Conservation (phyloP, 2,329 filamentous ascomycete genomes). For the Colletotrichum eleusines region DNA sequence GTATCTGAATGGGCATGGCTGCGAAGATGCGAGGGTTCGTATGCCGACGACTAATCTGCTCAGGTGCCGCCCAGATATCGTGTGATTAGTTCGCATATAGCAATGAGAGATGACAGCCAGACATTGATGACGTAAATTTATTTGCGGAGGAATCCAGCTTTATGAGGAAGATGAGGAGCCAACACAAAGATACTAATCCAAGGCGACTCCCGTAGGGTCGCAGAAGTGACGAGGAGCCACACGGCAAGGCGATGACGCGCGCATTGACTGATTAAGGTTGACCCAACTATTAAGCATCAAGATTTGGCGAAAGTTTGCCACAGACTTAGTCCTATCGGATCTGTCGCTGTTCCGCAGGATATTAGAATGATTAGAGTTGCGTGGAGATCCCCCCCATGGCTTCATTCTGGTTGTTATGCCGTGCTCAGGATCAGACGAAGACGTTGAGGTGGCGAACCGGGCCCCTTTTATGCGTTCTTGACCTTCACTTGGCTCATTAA, state of each 20-base stretch:
- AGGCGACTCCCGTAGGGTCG: too few relatives aligned
- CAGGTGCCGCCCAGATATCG: not conserved
- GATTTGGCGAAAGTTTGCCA: not conserved
- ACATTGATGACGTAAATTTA: not conserved
- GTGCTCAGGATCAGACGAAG: not conserved
- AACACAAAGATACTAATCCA: too few relatives aligned
- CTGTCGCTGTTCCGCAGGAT: not conserved
- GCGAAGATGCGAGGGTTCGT: not conserved
- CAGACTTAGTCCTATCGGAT: not conserved
- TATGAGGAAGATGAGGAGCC: not conserved
- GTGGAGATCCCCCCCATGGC: not conserved
- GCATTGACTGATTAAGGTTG: not conserved
- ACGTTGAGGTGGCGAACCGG: not conserved
- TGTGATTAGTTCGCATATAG: not conserved
- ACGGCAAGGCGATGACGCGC: not conserved
- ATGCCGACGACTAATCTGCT: not conserved
- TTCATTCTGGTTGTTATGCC: not conserved
- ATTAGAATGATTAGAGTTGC: not conserved
- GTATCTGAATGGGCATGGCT: slow-evolving; percentile 31
- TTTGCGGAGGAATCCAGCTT: not conserved
- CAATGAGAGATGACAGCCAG: not conserved
- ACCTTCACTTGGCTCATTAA: not conserved
- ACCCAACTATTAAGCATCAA: not conserved
- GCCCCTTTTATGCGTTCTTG: not conserved
- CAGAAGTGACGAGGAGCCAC: too few relatives aligned